Conservation (phyloP, 164 flowering plant genomes). For the Tinospora cordifolia region DNA sequence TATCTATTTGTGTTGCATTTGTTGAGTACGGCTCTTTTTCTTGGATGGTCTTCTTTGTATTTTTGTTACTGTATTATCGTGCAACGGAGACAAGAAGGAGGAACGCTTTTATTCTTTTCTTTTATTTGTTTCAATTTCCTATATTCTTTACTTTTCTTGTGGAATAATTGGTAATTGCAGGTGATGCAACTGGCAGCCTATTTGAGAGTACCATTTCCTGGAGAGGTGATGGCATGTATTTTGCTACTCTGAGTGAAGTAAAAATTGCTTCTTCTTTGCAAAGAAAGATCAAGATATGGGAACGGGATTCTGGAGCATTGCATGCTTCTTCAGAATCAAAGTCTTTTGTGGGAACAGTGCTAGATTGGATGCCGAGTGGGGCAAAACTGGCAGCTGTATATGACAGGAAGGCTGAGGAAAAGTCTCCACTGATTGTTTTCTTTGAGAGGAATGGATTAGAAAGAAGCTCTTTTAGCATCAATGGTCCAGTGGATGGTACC, state of each 20-base stretch:
- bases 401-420: slow-evolving; percentile 45
- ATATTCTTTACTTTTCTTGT: too few relatives aligned
- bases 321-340: slow-evolving; percentile 74
- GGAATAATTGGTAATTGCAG: slow-evolving; percentile 25
- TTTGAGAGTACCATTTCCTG: slow-evolving; percentile 55
- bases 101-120: background rate
- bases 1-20: background rate
- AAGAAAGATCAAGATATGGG: slow-evolving; percentile 77
- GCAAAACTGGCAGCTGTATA: slow-evolving; percentile 75
- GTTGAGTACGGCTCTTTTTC: background rate
- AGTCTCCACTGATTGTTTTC: slow-evolving; percentile 56
- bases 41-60: background rate
- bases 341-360: slow-evolving; percentile 44
- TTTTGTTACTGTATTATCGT: background rate
- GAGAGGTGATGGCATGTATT: slow-evolving; percentile 96
- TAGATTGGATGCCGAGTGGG: slow-evolving; percentile 98
- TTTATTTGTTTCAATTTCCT: too few relatives aligned
- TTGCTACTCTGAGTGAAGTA: slow-evolving; percentile 53
- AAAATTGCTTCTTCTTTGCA: slow-evolving; percentile 26
- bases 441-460: slow-evolving; percentile 90
- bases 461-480: slow-evolving; percentile 64
- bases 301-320: slow-evolving; percentile 67
- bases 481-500: slow-evolving; percentile 42
- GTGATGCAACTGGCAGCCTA: slow-evolving; percentile 18
- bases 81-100: background rate